These are phyloP conservation scores for Colletotrichum incanum DNA, from an alignment of 2,329 filamentous ascomycete species.

Conservation along the genomic window DNA sequence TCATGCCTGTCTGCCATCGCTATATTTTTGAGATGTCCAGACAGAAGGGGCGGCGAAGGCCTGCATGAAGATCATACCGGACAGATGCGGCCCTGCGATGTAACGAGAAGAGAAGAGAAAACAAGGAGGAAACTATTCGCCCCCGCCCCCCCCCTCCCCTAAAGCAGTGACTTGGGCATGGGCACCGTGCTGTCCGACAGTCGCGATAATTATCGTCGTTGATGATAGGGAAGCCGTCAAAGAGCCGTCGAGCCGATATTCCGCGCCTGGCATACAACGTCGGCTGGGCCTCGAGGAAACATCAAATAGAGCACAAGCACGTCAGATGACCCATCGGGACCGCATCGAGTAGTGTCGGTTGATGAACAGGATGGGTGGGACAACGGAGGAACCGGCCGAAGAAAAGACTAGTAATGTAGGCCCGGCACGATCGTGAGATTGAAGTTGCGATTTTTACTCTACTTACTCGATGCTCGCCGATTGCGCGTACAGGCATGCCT, in stretches of 20 bases:
- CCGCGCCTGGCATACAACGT: constrained; percentile 1
- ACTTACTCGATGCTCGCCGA: neutral
- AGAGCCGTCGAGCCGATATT: neutral
- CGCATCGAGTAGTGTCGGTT: constrained; percentile 15
- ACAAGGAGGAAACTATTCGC: neutral
- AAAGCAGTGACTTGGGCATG: neutral
- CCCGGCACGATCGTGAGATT: neutral
- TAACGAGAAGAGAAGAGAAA: constrained; percentile 26
- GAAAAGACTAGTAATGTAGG: neutral
- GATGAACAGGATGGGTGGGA: constrained; percentile 28
- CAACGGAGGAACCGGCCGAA: constrained; percentile 20
- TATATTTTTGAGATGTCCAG: neutral
- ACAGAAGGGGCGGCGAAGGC: constrained; percentile 1
- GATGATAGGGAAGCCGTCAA: neutral
- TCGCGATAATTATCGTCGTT: constrained; percentile 8
- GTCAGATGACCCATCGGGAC: constrained; percentile 35
- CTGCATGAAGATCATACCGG: constrained; percentile 33
- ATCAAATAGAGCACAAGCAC: constrained; percentile 32
- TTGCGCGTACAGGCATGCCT: neutral
- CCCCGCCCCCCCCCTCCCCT: no score
- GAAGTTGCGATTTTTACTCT: neutral
- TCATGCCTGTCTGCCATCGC: neutral
- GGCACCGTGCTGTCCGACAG: neutral
- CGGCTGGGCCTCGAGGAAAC: neutral
- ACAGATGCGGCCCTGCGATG: constrained; percentile 12